Percentiles rank a stretch among this genome's conserved stretches.
Conservation (phyloP, 2,329 filamentous ascomycete species). For the Juglanconis oblonga region DNA sequence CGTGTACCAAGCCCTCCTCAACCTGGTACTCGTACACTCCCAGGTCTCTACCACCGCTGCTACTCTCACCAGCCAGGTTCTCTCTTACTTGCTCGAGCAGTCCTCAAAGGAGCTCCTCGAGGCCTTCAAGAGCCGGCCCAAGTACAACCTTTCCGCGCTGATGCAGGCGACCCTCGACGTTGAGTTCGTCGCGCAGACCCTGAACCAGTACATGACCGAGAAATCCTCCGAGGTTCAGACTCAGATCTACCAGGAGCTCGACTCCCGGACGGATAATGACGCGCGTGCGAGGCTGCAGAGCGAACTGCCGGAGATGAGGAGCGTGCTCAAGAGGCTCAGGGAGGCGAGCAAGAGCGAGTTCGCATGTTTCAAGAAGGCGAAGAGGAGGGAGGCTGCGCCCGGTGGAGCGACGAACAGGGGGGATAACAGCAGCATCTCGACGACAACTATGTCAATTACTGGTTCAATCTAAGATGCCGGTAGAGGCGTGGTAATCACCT, state of each 20-base stretch:
- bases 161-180: constrained; percentile 98
- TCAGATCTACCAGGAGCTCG: constrained; percentile 88
- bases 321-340: constrained; percentile 76
- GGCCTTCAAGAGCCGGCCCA: constrained; percentile 66
- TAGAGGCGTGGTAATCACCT: background rate
- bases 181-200: constrained; percentile 92
- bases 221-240: constrained; percentile 77
- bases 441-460: constrained; percentile 7
- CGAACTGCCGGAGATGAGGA: constrained; percentile 87
- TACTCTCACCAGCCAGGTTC: constrained; percentile 73
- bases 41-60: constrained; percentile 79
- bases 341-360: constrained; percentile 84
- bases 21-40: constrained; percentile 86
- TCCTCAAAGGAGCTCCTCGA: constrained; percentile 76
- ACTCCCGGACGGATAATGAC: constrained; percentile 83
- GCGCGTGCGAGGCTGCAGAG: constrained; percentile 76
- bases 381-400: constrained; percentile 25
- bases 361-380: constrained; percentile 73
- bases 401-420: constrained; percentile 2
- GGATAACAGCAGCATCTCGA: constrained; percentile 12
- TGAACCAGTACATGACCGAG: constrained; percentile 85
- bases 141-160: constrained; percentile 74
- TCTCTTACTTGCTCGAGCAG: constrained; percentile 84
- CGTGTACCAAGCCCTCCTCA: constrained; percentile 81
- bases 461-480: constrained; percentile 4